phyloP scores from a whole-genome alignment of 2,329 filamentous ascomycete species.

The Hymenoscyphus occultus region DNA sequence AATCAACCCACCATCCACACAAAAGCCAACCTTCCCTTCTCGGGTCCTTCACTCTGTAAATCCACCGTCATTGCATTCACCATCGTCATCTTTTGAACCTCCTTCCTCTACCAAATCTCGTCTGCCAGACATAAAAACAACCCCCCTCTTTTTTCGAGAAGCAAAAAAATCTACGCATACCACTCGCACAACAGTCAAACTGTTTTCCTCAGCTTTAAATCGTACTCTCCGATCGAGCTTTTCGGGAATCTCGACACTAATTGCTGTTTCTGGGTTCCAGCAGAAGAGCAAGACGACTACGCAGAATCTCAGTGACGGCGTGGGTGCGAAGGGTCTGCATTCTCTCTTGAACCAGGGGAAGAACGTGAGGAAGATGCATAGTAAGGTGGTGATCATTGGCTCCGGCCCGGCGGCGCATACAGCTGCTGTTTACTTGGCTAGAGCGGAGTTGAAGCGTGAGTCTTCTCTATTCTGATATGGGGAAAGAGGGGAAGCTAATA shows the following conservation, averaged over 20 bases:
- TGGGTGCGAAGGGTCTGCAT: slow-evolving; percentile 21
- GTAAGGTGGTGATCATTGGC: slow-evolving; percentile 88
- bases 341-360: slow-evolving; percentile 19
- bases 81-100: not conserved
- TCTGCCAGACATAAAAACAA: not conserved
- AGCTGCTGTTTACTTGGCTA: slow-evolving; percentile 90
- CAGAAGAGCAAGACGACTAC: slow-evolving; percentile 49
- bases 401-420: slow-evolving; percentile 98
- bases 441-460: slow-evolving; percentile 81
- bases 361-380: slow-evolving; percentile 71
- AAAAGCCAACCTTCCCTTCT: slow-evolving; percentile 13
- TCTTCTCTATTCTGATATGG: not conserved
- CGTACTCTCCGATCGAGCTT: slow-evolving; percentile 73
- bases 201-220: slow-evolving; percentile 84
- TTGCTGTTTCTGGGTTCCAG: slow-evolving; percentile 63
- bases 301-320: slow-evolving; percentile 14
- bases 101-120: not conserved
- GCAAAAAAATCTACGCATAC: slow-evolving; percentile 7
- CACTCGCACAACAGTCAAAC: slow-evolving; percentile 59
- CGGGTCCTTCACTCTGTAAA: not conserved
- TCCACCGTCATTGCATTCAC: not conserved
- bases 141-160: not conserved
- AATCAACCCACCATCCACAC: slow-evolving; percentile 21
- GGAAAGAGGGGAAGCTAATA: slow-evolving; percentile 32
- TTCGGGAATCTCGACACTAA: slow-evolving; percentile 64